These are phyloP conservation scores for Sporothrix brasiliensis DNA, from an alignment of 2,329 filamentous ascomycete species.

Conservation along the genomic window DNA sequence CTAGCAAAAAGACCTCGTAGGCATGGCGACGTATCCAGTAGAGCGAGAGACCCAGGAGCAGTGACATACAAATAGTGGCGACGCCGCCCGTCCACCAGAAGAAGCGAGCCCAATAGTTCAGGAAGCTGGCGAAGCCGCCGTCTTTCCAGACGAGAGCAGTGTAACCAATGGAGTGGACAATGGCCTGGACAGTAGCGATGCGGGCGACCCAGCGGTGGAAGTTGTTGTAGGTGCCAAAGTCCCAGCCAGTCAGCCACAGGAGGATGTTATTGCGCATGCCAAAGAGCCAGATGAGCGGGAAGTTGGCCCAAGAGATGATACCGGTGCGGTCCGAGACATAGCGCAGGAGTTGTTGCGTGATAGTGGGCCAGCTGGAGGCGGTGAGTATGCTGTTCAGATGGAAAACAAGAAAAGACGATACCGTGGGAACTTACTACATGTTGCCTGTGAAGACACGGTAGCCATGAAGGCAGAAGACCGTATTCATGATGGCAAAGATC, in stretches of 20 bases:
- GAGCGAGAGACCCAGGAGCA: constrained; percentile 52
- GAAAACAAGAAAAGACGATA: background rate
- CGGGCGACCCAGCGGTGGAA: constrained; percentile 70
- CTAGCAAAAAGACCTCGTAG: constrained; percentile 56
- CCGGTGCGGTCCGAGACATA: constrained; percentile 37
- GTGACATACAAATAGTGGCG: constrained; percentile 52
- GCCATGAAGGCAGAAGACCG: constrained; percentile 30
- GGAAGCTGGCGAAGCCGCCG: constrained; percentile 6
- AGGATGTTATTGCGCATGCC: constrained; percentile 68
- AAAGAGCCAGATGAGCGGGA: constrained; percentile 51
- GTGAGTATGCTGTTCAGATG: background rate
- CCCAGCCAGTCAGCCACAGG: constrained; percentile 70
- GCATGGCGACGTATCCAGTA: constrained; percentile 55
- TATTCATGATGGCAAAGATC: constrained; percentile 32
- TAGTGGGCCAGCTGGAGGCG: constrained; percentile 28
- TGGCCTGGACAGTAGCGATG: constrained; percentile 62
- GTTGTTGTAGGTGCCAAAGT: constrained; percentile 66
- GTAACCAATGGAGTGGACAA: constrained; percentile 65
- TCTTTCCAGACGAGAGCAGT: constrained; percentile 46
- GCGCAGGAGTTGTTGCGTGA: constrained; percentile 31
- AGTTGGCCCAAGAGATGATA: constrained; percentile 33
- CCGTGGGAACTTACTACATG: constrained; percentile 34
- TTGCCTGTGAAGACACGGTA: constrained; percentile 36
- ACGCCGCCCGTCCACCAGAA: constrained; percentile 36
- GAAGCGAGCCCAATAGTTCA: background rate